Base-by-base conservation (phyloP, 768 basidiomycete genomes). In the Kwoniella dejecticola region DNA sequence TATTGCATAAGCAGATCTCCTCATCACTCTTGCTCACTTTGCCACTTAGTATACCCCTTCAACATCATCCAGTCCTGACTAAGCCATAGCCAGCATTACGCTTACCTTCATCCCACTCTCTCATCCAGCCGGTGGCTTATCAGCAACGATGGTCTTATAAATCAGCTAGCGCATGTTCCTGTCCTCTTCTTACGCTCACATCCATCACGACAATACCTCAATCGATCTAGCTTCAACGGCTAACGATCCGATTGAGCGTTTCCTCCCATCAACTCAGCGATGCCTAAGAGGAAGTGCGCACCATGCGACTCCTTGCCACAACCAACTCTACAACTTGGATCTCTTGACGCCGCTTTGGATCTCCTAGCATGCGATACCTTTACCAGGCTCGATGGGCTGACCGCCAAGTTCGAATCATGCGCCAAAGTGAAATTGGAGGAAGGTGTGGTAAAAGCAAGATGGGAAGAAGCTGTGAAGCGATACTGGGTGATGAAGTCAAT, bases 281-380 rank as follows among this genome's bases (percentile, higher is more conserved):
- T 70, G 69, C 62, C 65, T 17, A 71, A 71, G 47, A 64, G 70
- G 17, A 71, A 71, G 56, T 42, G 31, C 24, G 45, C 52, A 6
- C 62, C 69, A 53, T 61, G 64, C 53, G 57, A 53, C 45, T 17
- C 30, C 17, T 30, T 36, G 23, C 30, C 15, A n/a, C 41, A n/a
- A 36, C 38, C 54, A 21, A 3, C 56, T 26, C 19, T 64, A 38
- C 58, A 70, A n/a, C 47, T 72, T 19, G 52, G 57, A 23, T 66
- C 66, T 17, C 49, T 75, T 33, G 74, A 75, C 58, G 74, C 71
- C n/a, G 74, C 74, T n/a, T 62, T 75, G 21, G 74, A 75, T 49
- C 46, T 75, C 23, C 62, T 75, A n/a, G 74, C 63, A 12, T 72
- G 69, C 31, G 74, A 75, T 13, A 72, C 74, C 4, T 75, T 72